Evolutionary conservation across 495 filamentous ascomycete genomes (phyloP), one percentile per base, ranked within the genome.

Genomic region (Penicillium malachiteum): DNA sequence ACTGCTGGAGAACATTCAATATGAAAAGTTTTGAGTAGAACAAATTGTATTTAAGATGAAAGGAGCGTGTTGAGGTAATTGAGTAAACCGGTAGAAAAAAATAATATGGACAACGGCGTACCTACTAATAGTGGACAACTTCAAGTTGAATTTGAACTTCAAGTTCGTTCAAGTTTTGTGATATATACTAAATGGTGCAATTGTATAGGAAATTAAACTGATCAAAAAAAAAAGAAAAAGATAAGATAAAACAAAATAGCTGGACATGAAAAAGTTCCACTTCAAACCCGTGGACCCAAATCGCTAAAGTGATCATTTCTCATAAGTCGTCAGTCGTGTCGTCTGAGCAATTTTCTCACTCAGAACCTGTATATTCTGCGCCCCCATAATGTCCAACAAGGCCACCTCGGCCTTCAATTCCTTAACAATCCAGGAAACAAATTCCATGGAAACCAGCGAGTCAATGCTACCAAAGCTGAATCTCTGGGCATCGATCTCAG

Each of bases 371-470:
- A 69, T 61, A 46, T 61, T 70, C 50, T 56, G 58, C 5, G 67
- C 64, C 1, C 66, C 69, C 57, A 71, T 68, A 32, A 79, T 67
- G 39, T 78, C 73, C 21, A 77, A 49, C 39, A 76, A 56, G 26
- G 64, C 70, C 7, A 79, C 57, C 0, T 78, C 73, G 9, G 69
- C 61, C 30, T 62, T 67, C 1, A 79, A 49, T 16, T 58, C 59
- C 31, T 70, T 70, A 12, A 68, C 50, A 31, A 68, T 75, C 77
- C 78, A 81, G 5, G 64, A 70, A 8, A 76, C 63, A 42, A 82
- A 61, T 52, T 81, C 79, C 54, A 82, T 74, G 5, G 72, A 67
- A 6, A 81, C 68, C 10, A 81, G 61, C 0, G 74, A 78, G 48
- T 82, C 79, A 30, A 81, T 62, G 3, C 71, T 67, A 6, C 71